Evolutionary conservation across 2,329 filamentous ascomycete species (phyloP).

Genomic region (Phoma sp.): DNA sequence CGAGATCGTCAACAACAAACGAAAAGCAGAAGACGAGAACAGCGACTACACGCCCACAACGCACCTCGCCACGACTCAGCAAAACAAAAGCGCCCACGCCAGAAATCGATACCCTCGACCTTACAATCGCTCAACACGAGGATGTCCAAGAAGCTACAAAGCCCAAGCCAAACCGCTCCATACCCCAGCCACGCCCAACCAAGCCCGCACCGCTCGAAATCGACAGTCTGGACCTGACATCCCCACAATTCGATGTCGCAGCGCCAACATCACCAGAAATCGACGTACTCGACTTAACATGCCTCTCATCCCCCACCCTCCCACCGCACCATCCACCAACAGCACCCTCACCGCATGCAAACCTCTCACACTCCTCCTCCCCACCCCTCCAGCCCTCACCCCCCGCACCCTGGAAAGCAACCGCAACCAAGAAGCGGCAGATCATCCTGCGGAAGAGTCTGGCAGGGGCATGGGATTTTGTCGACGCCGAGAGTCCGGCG

Average conservation of each 20-base stretch:
- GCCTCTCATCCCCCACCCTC: slow-evolving; percentile 20
- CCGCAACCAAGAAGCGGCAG: slow-evolving; percentile 39
- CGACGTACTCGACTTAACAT: slow-evolving; percentile 33
- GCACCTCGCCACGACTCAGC: slow-evolving; percentile 33
- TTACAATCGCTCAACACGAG: slow-evolving; percentile 10
- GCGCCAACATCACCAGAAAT: slow-evolving; percentile 20
- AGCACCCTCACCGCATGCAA: slow-evolving; percentile 20
- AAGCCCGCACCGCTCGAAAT: slow-evolving; percentile 20
- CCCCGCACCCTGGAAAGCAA: slow-evolving; percentile 40
- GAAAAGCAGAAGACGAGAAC: slow-evolving; percentile 8
- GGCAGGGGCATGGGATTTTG: slow-evolving; percentile 41
- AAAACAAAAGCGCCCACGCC: slow-evolving; percentile 23
- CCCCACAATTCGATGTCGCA: not conserved
- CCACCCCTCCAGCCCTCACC: slow-evolving; percentile 11
- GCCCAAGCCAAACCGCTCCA: not conserved
- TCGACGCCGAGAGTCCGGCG: slow-evolving; percentile 31
- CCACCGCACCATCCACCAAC: slow-evolving; percentile 5
- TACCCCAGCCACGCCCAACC: not conserved
- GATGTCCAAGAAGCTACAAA: not conserved
- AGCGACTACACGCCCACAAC: slow-evolving; percentile 14
- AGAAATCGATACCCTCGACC: slow-evolving; percentile 32
- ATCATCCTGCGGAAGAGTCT: slow-evolving; percentile 42
- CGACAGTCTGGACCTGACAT: slow-evolving; percentile 38
- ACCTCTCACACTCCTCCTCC: slow-evolving; percentile 15
- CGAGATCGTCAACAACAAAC: slow-evolving; percentile 7